Evolutionary conservation across 2,329 filamentous ascomycete genomes (phyloP).

Genomic region (Fusarium pseudonygamai): DNA sequence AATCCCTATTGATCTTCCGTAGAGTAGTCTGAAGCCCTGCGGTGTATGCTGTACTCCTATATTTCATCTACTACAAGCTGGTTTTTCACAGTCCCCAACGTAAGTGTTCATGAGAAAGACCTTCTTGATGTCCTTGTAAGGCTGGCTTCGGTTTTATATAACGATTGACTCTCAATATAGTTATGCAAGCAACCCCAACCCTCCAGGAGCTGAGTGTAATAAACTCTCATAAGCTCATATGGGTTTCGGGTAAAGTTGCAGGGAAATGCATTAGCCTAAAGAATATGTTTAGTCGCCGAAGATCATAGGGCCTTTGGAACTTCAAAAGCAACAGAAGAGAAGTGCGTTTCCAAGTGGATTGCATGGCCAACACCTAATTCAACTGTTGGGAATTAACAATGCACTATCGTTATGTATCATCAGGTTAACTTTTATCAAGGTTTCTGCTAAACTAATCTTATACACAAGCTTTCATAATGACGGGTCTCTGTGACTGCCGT

Average conservation of each 20-base stretch:
- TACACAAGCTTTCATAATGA: constrained; percentile 11
- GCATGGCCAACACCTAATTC: no score
- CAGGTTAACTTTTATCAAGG: neutral
- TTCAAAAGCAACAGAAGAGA: neutral
- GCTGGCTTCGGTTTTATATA: neutral
- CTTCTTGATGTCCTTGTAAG: no score
- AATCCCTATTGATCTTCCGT: neutral
- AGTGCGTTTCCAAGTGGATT: neutral
- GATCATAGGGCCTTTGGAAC: neutral
- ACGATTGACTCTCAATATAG: neutral
- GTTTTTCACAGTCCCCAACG: no score
- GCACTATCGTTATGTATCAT: neutral
- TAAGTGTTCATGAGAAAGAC: neutral
- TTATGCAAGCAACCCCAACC: neutral
- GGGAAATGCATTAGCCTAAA: neutral
- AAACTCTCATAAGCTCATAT: neutral
- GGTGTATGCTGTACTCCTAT: neutral
- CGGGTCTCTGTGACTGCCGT: neutral
- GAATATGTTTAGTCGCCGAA: neutral
- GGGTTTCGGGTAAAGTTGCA: no score
- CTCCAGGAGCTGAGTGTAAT: neutral
- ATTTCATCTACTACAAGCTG: neutral
- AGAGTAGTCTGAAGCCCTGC: neutral
- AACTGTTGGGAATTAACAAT: neutral
- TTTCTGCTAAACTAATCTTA: constrained; percentile 2